Conservation (phyloP, 371 early-diverging fungal genomes). For the Rhizomucor miehei region DNA sequence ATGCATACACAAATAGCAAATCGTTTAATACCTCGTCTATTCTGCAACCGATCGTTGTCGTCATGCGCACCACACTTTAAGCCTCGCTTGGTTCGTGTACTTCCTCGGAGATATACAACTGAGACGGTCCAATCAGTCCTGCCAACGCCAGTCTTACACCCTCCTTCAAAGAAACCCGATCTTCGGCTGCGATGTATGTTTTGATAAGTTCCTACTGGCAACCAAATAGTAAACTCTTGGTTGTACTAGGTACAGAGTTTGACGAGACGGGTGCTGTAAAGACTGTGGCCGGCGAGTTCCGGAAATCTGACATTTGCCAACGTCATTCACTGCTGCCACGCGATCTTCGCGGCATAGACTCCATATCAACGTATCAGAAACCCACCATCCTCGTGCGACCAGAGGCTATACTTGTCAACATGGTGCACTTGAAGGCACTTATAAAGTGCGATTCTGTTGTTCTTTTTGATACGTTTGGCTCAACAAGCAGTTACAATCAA, state of each 20-base stretch:
- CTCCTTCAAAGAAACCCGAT: neutral
- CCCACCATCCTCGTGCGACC: constrained; percentile 85
- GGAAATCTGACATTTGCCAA: constrained; percentile 73
- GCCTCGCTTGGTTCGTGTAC: too few species aligned
- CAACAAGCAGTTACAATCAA: constrained; percentile 67
- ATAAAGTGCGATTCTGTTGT: constrained; percentile 80
- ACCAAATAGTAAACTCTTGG: too few species aligned
- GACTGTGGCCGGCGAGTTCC: constrained; percentile 73
- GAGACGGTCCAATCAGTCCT: too few species aligned
- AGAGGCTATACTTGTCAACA: constrained; percentile 79
- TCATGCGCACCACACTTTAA: too few species aligned
- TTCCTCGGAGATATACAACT: too few species aligned
- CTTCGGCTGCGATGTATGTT: constrained; percentile 8
- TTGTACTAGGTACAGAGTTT: constrained; percentile 72
- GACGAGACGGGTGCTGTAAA: constrained; percentile 69
- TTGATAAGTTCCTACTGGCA: neutral
- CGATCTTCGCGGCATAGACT: constrained; percentile 80
- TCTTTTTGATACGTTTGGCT: constrained; percentile 71
- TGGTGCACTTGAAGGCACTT: constrained; percentile 77
- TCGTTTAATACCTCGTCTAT: too few species aligned
- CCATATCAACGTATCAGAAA: constrained; percentile 73
- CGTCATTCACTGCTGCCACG: constrained; percentile 75
- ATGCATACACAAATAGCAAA: too few species aligned
- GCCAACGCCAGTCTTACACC: too few species aligned
- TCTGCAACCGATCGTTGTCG: too few species aligned